Conservation (phyloP, 495 filamentous ascomycete species). For the Evernia prunastri region DNA sequence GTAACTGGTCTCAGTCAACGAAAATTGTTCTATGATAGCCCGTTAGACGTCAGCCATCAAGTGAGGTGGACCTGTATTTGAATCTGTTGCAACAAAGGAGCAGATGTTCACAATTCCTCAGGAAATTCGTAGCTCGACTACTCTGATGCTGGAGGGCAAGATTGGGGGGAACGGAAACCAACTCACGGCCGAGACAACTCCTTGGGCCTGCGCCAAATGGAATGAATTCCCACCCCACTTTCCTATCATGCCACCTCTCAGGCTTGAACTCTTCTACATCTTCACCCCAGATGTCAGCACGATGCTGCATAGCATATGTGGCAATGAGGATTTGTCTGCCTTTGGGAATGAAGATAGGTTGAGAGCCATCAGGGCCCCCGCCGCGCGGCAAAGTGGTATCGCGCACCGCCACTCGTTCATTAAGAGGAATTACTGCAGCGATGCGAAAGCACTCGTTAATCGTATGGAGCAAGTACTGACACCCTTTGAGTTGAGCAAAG, state of each 20-base stretch:
- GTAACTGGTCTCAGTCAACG: slow-evolving; percentile 44
- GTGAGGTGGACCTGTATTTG: not conserved
- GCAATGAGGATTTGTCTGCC: slow-evolving; percentile 42
- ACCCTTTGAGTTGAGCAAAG: slow-evolving; percentile 17
- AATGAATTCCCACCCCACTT: slow-evolving; percentile 48
- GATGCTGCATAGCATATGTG: slow-evolving; percentile 47
- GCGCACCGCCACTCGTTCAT: slow-evolving; percentile 37
- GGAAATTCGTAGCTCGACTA: not conserved
- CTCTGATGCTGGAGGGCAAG: not conserved
- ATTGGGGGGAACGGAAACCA: not conserved
- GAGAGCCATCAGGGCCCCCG: slow-evolving; percentile 58
- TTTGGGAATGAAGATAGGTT: slow-evolving; percentile 45
- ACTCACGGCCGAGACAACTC: slow-evolving; percentile 36
- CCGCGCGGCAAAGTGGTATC: slow-evolving; percentile 53
- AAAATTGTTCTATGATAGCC: slow-evolving; percentile 38
- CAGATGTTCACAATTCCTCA: not conserved
- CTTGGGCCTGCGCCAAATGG: slow-evolving; percentile 54
- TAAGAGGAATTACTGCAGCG: slow-evolving; percentile 58
- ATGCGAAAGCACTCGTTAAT: slow-evolving; percentile 23
- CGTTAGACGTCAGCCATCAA: slow-evolving; percentile 1
- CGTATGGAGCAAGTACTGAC: slow-evolving; percentile 15
- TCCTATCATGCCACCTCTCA: slow-evolving; percentile 47
- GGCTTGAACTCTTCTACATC: slow-evolving; percentile 53
- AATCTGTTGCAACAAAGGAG: slow-evolving; percentile 46
- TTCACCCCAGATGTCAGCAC: slow-evolving; percentile 50